Evolutionary conservation across 192 early-diverging fungal species (phyloP).

Genomic region (Funneliformis mosseae): DNA sequence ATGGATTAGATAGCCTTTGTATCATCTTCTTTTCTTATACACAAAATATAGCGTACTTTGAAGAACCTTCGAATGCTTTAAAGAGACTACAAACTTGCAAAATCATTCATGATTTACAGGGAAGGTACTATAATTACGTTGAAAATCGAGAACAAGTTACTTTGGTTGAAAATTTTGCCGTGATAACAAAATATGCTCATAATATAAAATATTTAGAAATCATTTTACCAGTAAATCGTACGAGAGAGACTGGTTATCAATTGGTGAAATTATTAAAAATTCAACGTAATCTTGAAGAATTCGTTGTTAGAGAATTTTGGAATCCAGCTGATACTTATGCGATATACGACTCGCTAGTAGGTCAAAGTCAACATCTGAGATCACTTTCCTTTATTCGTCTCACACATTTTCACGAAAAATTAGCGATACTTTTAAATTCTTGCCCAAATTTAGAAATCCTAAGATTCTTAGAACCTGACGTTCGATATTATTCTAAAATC

Average conservation of each 20-base stretch:
- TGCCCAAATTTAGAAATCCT: neutral
- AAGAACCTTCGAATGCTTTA: neutral
- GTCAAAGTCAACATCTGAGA: neutral
- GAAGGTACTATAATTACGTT: neutral
- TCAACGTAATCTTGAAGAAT: neutral
- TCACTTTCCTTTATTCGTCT: neutral
- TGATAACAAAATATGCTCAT: neutral
- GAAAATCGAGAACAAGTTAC: neutral
- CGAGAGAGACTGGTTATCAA: neutral
- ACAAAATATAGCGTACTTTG: neutral
- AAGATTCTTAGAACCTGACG: neutral
- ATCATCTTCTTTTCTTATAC: neutral
- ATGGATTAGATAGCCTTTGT: neutral
- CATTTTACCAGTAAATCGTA: neutral
- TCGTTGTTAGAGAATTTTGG: neutral
- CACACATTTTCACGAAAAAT: neutral
- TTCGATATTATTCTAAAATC: neutral
- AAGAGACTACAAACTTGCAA: neutral
- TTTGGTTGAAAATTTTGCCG: neutral
- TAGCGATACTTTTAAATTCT: neutral
- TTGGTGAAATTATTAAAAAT: neutral
- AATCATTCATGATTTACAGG: neutral
- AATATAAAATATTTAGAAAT: neutral
- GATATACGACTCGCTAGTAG: neutral
- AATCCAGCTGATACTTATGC: neutral